phyloP scores from a whole-genome alignment of 2,329 filamentous ascomycete genomes.

The Hymenoscyphus occultus region DNA sequence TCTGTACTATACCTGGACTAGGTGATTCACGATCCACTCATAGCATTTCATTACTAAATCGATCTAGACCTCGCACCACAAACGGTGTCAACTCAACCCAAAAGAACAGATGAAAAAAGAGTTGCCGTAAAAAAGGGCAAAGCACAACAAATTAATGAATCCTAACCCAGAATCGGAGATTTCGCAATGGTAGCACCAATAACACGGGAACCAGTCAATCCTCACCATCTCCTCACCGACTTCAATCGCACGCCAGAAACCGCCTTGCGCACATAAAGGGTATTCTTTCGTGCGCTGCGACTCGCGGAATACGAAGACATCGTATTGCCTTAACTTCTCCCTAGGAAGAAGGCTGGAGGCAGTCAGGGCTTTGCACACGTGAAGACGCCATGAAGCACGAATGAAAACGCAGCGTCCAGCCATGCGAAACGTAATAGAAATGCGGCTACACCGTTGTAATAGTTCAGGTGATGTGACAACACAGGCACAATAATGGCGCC shows the following conservation, averaged over 20 bases:
- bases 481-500: conserved; percentile 2
- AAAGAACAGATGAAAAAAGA: neutral
- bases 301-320: neutral
- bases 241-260: neutral
- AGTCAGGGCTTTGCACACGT: neutral
- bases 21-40: conserved; percentile 3
- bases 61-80: neutral
- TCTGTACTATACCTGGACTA: neutral
- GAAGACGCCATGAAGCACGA: neutral
- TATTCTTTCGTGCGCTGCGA: neutral
- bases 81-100: neutral
- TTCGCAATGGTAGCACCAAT: neutral
- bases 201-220: neutral
- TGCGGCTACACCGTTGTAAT: conserved; percentile 1
- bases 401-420: neutral
- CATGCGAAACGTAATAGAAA: conserved; percentile 5
- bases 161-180: neutral
- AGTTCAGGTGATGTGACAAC: conserved; percentile 2
- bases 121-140: neutral
- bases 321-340: neutral
- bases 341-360: conserved; percentile 2
- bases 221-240: neutral
- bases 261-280: neutral
- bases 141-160: neutral
- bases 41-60: conserved; percentile 7